A percentile compares a stretch with the other conserved stretches of the same genome.
Evolutionary conservation across 305 asterid species (phyloP).

Genomic region (Withania somnifera): DNA sequence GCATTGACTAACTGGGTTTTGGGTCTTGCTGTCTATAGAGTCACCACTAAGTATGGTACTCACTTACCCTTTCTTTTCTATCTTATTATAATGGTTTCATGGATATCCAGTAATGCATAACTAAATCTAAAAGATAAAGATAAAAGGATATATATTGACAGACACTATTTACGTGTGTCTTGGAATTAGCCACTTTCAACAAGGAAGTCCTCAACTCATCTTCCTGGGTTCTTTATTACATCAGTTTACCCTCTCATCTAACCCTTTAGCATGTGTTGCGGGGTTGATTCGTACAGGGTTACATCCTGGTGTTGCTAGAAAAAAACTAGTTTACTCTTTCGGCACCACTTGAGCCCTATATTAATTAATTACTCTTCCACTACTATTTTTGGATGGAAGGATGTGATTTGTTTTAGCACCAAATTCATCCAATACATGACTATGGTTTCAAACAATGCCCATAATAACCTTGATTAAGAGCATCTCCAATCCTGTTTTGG

Average conservation of each 20-base stretch:
- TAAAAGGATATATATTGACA: neutral
- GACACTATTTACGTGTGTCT: neutral
- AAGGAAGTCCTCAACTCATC: neutral
- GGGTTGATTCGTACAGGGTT: neutral
- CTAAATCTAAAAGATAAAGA: neutral
- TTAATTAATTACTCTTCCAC: neutral
- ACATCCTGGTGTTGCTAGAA: neutral
- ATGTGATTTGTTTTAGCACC: neutral
- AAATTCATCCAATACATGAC: neutral
- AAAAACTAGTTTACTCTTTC: neutral
- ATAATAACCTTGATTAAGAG: neutral
- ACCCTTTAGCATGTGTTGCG: neutral
- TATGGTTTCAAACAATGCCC: neutral
- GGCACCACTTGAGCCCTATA: neutral
- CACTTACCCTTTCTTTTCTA: neutral
- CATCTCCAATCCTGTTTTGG: neutral
- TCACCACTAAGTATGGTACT: neutral
- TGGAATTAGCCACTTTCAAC: neutral
- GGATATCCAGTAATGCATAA: neutral
- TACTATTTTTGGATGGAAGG: neutral
- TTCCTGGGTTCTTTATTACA: neutral
- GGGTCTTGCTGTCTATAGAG: neutral
- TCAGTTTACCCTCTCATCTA: neutral
- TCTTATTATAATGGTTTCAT: neutral
- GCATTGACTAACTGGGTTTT: neutral